These are phyloP conservation scores for Gossypioides kirkii DNA, from an alignment of 345 rosid genomes.

Conservation along the genomic window DNA sequence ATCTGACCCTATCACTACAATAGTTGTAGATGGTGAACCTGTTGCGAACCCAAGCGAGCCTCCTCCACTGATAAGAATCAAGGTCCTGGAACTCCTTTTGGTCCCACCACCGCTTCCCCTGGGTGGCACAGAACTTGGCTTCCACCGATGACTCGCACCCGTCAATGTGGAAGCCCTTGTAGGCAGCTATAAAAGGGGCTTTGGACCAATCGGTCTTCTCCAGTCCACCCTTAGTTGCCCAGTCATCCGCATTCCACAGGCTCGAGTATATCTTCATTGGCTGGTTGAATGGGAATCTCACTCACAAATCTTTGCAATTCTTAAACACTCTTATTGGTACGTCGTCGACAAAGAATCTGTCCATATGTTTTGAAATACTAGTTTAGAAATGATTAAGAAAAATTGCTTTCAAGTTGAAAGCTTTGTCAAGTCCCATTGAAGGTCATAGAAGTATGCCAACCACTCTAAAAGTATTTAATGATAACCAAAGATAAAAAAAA, in stretches of 20 bases:
- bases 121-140: slow-evolving; percentile 68
- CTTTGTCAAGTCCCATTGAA: not conserved
- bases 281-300: slow-evolving; percentile 70
- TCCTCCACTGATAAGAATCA: slow-evolving; percentile 43
- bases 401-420: not conserved
- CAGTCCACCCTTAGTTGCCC: slow-evolving; percentile 89
- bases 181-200: slow-evolving; percentile 63
- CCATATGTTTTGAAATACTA: not conserved
- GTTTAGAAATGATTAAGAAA: not conserved
- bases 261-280: slow-evolving; percentile 85
- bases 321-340: slow-evolving; percentile 77
- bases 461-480: not conserved
- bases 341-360: slow-evolving; percentile 51
- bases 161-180: slow-evolving; percentile 54
- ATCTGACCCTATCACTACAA: slow-evolving; percentile 45
- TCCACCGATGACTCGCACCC: slow-evolving; percentile 61
- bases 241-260: slow-evolving; percentile 82
- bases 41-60: slow-evolving; percentile 49
- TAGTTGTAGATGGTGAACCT: slow-evolving; percentile 58
- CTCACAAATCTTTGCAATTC: slow-evolving; percentile 69
- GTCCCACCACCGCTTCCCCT: slow-evolving; percentile 71
- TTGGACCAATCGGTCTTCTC: slow-evolving; percentile 85
- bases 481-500: not conserved
- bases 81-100: slow-evolving; percentile 61
- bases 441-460: not conserved